Evolutionary conservation across 331 rosid species (phyloP).

Genomic region (Ulmus americana): DNA sequence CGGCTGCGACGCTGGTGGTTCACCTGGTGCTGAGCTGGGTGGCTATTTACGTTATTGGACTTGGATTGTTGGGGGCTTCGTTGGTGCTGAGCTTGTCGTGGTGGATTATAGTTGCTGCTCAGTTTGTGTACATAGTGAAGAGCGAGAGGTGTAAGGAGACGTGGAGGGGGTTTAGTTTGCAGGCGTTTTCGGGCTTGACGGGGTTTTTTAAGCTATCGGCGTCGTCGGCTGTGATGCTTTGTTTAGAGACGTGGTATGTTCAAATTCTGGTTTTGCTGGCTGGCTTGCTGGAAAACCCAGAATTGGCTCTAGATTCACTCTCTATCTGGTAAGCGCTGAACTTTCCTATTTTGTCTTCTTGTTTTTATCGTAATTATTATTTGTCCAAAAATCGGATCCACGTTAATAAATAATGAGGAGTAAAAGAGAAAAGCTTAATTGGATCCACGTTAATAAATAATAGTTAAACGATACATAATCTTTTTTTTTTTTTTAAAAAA

Average conservation of each 20-base stretch:
- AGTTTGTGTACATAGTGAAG: constrained; percentile 54
- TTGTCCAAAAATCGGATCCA: no score
- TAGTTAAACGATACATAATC: no score
- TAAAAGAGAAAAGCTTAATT: no score
- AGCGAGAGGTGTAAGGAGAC: constrained; percentile 49
- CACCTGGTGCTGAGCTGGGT: constrained; percentile 58
- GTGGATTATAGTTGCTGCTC: constrained; percentile 69
- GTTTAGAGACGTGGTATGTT: constrained; percentile 70
- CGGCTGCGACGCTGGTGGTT: constrained; percentile 36
- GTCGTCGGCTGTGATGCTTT: constrained; percentile 71
- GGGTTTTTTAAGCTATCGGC: constrained; percentile 58
- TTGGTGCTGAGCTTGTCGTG: constrained; percentile 63
- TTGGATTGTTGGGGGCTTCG: constrained; percentile 65
- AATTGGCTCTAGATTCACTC: constrained; percentile 66
- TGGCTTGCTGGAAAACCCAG: constrained; percentile 60
- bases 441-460: no score
- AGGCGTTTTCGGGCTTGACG: constrained; percentile 45
- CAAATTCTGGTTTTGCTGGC: constrained; percentile 72
- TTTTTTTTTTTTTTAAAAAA: no score
- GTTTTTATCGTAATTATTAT: neutral
- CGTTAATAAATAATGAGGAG: no score
- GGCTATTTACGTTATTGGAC: constrained; percentile 44
- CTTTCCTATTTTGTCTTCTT: neutral
- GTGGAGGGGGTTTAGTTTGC: constrained; percentile 52
- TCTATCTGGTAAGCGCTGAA: constrained; percentile 44